phyloP scores from a whole-genome alignment of 306 rosid species.

The Cyamopsis tetragonoloba region DNA sequence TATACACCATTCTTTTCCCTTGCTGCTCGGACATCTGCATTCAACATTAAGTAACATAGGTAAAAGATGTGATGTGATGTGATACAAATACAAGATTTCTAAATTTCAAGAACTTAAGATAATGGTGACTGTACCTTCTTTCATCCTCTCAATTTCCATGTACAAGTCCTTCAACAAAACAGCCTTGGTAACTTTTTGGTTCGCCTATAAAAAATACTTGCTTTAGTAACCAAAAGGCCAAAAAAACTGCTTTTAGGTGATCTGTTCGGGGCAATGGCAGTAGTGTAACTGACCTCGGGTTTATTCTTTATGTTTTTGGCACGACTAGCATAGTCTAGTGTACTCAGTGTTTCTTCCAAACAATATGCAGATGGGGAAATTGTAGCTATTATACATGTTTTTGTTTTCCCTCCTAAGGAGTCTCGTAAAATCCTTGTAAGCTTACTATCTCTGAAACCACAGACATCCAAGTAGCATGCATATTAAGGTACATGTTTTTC shows the following conservation, averaged over 20 bases:
- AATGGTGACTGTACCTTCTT: slow-evolving; percentile 59
- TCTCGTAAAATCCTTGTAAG: slow-evolving; percentile 91
- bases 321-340: slow-evolving; percentile 89
- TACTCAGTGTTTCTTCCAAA: slow-evolving; percentile 91
- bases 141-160: slow-evolving; percentile 83
- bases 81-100: slow-evolving; percentile 10
- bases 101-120: slow-evolving; percentile 2
- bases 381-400: slow-evolving; percentile 93
- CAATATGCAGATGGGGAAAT: slow-evolving; percentile 77
- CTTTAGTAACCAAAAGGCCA: neutral
- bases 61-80: neutral
- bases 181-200: slow-evolving; percentile 88
- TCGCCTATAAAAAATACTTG: slow-evolving; percentile 54
- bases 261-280: neutral
- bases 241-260: slow-evolving; percentile 3
- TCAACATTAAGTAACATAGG: neutral
- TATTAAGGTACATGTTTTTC: neutral
- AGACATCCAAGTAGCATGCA: slow-evolving; percentile 20
- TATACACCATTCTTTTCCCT: slow-evolving; percentile 96
- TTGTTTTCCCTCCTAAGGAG: slow-evolving; percentile 97
- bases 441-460: slow-evolving; percentile 79
- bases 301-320: slow-evolving; percentile 88
- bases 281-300: slow-evolving; percentile 80
- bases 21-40: slow-evolving; percentile 87
- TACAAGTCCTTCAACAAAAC: slow-evolving; percentile 85